phyloP scores from a whole-genome alignment of 805 yeast species.

The Brettanomyces anomalus region DNA sequence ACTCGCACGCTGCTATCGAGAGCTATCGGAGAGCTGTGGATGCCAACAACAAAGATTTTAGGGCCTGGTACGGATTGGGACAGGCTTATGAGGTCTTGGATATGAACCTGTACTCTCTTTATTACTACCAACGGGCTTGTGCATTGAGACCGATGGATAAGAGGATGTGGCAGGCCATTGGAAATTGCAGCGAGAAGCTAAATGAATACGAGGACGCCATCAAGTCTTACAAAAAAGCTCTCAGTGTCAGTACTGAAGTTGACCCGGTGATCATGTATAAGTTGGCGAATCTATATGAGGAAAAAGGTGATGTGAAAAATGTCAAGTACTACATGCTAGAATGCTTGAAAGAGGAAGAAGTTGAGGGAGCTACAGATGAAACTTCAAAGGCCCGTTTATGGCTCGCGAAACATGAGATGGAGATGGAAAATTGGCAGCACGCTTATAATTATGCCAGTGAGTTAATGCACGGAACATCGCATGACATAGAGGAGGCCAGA shows the following conservation, averaged over 20 bases:
- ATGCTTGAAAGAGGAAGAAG: constrained; percentile 55
- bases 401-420: constrained; percentile 67
- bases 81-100: constrained; percentile 96
- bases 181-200: constrained; percentile 77
- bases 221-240: constrained; percentile 73
- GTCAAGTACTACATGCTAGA: constrained; percentile 57
- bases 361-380: constrained; percentile 63
- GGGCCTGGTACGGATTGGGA: constrained; percentile 98
- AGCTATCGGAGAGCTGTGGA: constrained; percentile 90
- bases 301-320: constrained; percentile 39
- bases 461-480: constrained; percentile 65
- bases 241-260: constrained; percentile 39
- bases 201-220: constrained; percentile 65
- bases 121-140: constrained; percentile 88
- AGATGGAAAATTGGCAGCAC: constrained; percentile 45
- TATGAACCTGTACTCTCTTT: constrained; percentile 86
- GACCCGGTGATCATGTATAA: constrained; percentile 53
- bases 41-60: constrained; percentile 76
- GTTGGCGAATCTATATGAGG: constrained; percentile 60
- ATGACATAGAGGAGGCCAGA: constrained; percentile 84
- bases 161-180: constrained; percentile 95
- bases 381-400: constrained; percentile 76
- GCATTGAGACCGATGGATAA: constrained; percentile 81
- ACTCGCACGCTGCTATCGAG: constrained; percentile 96
- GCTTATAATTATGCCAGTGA: constrained; percentile 72